These are phyloP conservation scores for Guadua angustifolia DNA, from an alignment of 176 grass and related monocot genomes.

Conservation along the genomic window DNA sequence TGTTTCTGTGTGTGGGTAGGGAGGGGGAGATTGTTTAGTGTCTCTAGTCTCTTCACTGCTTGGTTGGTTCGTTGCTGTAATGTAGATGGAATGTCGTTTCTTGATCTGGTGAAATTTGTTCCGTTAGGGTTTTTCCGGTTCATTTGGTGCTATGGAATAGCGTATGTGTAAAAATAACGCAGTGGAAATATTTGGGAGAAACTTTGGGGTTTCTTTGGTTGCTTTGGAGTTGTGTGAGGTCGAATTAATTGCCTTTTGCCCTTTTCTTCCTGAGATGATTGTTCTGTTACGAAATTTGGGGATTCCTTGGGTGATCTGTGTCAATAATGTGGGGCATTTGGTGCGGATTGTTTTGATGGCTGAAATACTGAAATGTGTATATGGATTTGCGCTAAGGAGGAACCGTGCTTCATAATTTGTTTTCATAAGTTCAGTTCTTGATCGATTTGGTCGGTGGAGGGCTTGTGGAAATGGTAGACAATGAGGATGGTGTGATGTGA, in stretches of 20 bases:
- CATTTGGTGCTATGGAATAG: background rate
- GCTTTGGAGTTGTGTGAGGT: background rate
- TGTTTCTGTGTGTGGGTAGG: background rate
- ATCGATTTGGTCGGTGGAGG: constrained; percentile 15
- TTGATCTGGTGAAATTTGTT: background rate
- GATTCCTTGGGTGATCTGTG: background rate
- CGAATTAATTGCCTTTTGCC: background rate
- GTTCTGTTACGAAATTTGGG: constrained; percentile 7
- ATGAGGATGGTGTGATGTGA: background rate
- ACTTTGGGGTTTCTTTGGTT: background rate
- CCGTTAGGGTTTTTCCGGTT: background rate
- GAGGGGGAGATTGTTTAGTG: background rate
- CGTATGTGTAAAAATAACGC: background rate
- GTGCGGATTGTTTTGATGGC: background rate
- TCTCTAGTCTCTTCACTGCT: background rate
- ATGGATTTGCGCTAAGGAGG: background rate
- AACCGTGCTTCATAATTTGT: constrained; percentile 21
- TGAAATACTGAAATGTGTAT: constrained; percentile 6
- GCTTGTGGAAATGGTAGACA: background rate
- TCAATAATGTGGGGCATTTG: background rate
- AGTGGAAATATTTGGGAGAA: background rate
- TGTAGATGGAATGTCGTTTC: background rate
- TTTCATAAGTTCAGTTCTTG: background rate
- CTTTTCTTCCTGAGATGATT: background rate
- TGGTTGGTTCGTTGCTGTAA: background rate